Percentiles rank a stretch among this genome's conserved stretches.
Conservation (phyloP, 257 asterid species). For the Gentiana dahurica region DNA sequence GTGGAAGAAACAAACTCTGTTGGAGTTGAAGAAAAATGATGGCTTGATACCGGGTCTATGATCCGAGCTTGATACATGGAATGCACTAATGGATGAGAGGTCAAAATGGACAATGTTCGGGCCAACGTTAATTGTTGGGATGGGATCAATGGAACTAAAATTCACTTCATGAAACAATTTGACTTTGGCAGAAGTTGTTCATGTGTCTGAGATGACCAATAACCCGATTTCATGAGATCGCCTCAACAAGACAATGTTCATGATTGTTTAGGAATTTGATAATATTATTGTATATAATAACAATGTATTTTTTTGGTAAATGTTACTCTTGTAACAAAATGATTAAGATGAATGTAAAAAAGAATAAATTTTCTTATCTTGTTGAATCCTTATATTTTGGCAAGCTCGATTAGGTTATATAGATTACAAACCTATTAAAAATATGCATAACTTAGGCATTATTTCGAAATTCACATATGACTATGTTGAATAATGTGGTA, state of each 20-base stretch:
- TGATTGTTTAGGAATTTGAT: background rate
- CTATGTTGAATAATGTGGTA: background rate
- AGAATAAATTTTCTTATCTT: background rate
- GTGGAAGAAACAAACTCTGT: too few species aligned
- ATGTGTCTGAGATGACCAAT: background rate
- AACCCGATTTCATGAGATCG: background rate
- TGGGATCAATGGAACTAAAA: background rate
- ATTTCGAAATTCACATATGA: background rate
- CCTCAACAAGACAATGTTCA: background rate
- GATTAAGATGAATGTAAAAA: background rate
- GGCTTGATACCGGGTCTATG: too few species aligned
- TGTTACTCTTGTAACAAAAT: background rate
- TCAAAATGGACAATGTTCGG: too few species aligned
- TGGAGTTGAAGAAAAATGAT: too few species aligned
- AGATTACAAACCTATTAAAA: too few species aligned
- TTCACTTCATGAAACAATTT: background rate
- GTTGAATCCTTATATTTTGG: background rate
- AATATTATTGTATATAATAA: background rate
- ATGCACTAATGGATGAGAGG: too few species aligned
- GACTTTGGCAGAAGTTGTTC: background rate
- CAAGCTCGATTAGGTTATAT: background rate
- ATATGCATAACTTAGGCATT: too few species aligned
- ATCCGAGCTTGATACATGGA: too few species aligned
- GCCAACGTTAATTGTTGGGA: too few species aligned
- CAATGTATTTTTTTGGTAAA: background rate